phyloP scores from a whole-genome alignment of 371 early-diverging fungal species.

The Lichtheimia hyalospora region DNA sequence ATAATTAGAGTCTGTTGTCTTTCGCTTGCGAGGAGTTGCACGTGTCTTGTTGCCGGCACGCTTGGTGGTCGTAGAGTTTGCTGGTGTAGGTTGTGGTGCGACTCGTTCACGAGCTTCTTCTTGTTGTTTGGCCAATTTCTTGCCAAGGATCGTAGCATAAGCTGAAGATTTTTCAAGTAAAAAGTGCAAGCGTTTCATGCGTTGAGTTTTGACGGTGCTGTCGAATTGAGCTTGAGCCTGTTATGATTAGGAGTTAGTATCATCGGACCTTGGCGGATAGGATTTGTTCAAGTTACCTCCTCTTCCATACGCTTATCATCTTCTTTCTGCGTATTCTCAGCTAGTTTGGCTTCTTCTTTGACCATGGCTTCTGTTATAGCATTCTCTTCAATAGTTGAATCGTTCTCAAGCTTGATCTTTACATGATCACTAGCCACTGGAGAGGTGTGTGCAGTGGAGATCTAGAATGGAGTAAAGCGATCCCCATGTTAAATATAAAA shows the following conservation, averaged over 20 bases:
- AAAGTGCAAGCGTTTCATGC: conserved; percentile 77
- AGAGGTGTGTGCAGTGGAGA: background rate
- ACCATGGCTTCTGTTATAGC: conserved; percentile 47
- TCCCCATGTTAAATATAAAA: background rate
- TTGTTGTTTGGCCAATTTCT: conserved; percentile 77
- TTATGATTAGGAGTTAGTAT: background rate
- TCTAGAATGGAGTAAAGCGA: background rate
- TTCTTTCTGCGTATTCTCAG: conserved; percentile 40
- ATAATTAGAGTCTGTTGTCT: conserved; percentile 52
- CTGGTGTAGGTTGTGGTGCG: conserved; percentile 6
- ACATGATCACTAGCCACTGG: background rate
- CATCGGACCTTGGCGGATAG: background rate
- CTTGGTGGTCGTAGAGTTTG: conserved; percentile 7
- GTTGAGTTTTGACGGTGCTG: conserved; percentile 62
- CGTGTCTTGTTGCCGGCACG: conserved; percentile 3
- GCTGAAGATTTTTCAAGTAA: conserved; percentile 82
- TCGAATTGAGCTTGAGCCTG: conserved; percentile 64
- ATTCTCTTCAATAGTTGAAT: background rate
- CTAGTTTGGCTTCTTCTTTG: conserved; percentile 52
- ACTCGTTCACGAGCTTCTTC: conserved; percentile 64
- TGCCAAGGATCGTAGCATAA: conserved; percentile 78
- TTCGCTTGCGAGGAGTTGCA: conserved; percentile 31
- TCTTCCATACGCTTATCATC: conserved; percentile 46
- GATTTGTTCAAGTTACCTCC: conserved; percentile 32
- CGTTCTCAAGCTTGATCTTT: background rate